Percentiles rank a stretch among this genome's conserved stretches.
phyloP scores from a whole-genome alignment of 305 asterid species.

The Fraxinus baroniana region DNA sequence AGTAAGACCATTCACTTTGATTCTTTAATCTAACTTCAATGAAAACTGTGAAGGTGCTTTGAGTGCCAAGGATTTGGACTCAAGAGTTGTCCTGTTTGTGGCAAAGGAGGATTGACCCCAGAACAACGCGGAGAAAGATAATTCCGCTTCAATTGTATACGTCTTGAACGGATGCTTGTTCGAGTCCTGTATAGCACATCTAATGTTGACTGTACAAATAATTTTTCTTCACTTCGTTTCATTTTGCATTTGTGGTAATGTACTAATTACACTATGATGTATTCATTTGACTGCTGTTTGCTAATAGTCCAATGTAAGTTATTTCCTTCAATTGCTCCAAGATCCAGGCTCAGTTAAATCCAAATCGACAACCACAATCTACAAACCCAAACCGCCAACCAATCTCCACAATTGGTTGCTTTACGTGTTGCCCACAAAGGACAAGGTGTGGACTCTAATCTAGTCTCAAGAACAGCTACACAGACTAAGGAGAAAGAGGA shows the following conservation, averaged over 20 bases:
- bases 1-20: background rate
- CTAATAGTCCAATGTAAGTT: background rate
- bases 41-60: conserved; percentile 51
- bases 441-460: too few relatives aligned
- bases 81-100: conserved; percentile 75
- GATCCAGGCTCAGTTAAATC: too few relatives aligned
- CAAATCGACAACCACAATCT: too few relatives aligned
- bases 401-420: too few relatives aligned
- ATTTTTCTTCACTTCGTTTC: background rate
- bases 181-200: background rate
- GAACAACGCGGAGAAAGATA: conserved; percentile 93
- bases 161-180: background rate
- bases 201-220: background rate
- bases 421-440: too few relatives aligned
- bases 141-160: background rate
- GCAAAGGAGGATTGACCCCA: conserved; percentile 83
- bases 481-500: too few relatives aligned
- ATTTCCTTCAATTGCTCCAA: too few relatives aligned
- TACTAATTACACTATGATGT: background rate
- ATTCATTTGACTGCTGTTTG: background rate
- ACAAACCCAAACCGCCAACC: too few relatives aligned
- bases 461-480: too few relatives aligned
- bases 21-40: background rate
- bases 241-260: background rate
- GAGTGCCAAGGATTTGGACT: conserved; percentile 91